These are phyloP conservation scores for Geosmithia flava DNA, from an alignment of 2,329 filamentous ascomycete species.

Conservation along the genomic window DNA sequence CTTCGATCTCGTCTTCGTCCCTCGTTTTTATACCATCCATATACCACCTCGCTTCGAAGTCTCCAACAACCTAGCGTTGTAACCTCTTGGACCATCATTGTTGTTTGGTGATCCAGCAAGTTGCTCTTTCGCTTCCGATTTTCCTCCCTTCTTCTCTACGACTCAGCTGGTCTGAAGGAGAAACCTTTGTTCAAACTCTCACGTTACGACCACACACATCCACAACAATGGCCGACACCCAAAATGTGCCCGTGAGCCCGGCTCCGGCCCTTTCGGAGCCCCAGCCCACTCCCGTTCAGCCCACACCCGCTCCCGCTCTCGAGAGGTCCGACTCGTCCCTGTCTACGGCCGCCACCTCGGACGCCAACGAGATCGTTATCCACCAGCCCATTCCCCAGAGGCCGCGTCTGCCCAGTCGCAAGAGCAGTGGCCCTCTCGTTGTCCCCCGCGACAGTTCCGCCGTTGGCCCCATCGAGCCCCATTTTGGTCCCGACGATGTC, in stretches of 20 bases:
- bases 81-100: too few relatives aligned
- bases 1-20: too few relatives aligned
- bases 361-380: conserved; percentile 25
- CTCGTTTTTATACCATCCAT: too few relatives aligned
- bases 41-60: too few relatives aligned
- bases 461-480: conserved; percentile 59
- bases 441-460: conserved; percentile 66
- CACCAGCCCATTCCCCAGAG: conserved; percentile 42
- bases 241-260: background rate
- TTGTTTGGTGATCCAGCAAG: too few relatives aligned
- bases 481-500: conserved; percentile 78
- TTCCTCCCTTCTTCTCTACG: background rate
- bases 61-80: too few relatives aligned
- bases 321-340: background rate
- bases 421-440: conserved; percentile 73
- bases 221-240: background rate
- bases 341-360: conserved; percentile 8
- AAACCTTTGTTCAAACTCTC: background rate
- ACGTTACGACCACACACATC: background rate
- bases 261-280: background rate
- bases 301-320: background rate
- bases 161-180: background rate
- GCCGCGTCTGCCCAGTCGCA: conserved; percentile 58
- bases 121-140: background rate
- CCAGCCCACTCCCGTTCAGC: background rate